A percentile compares a stretch with the other conserved stretches of the same genome.
Evolutionary conservation across 1,139 yeast species (phyloP).

Genomic region (Candida neerlandica): DNA sequence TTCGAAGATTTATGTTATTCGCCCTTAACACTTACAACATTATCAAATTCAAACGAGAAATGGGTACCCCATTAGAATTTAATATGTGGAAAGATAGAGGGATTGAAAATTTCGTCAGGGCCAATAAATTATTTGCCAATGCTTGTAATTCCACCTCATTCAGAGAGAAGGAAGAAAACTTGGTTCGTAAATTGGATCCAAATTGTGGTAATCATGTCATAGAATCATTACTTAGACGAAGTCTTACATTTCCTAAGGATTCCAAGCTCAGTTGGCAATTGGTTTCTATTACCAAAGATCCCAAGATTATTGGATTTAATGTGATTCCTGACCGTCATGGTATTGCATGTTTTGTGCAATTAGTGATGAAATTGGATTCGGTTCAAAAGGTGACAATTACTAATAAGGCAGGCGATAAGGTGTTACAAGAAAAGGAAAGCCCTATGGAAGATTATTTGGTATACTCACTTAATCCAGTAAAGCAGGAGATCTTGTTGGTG

Average conservation of each 20-base stretch:
- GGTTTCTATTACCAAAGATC: constrained; percentile 65
- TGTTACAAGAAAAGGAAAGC: constrained; percentile 47
- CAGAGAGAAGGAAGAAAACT: constrained; percentile 23
- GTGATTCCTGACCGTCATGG: constrained; percentile 67
- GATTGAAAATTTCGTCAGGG: constrained; percentile 43
- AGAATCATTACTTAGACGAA: constrained; percentile 31
- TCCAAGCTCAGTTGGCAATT: constrained; percentile 76
- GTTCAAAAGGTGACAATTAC: constrained; percentile 64
- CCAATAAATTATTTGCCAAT: constrained; percentile 47
- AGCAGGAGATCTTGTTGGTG: constrained; percentile 65
- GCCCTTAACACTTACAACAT: constrained; percentile 47
- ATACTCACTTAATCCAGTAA: constrained; percentile 72
- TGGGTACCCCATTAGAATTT: constrained; percentile 40
- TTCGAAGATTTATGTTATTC: constrained; percentile 43
- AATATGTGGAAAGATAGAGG: constrained; percentile 49
- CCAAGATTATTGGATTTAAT: constrained; percentile 67
- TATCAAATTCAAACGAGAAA: constrained; percentile 44
- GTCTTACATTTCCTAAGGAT: constrained; percentile 54
- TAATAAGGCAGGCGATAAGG: constrained; percentile 33
- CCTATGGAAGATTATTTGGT: constrained; percentile 75
- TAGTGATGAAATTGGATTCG: constrained; percentile 75
- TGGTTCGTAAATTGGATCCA: constrained; percentile 32
- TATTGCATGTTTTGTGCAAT: constrained; percentile 69
- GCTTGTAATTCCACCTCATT: constrained; percentile 35
- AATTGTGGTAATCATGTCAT: constrained; percentile 37